Conservation (phyloP, 352 stramenopile species). For the Phytophthora pseudosyringae region DNA sequence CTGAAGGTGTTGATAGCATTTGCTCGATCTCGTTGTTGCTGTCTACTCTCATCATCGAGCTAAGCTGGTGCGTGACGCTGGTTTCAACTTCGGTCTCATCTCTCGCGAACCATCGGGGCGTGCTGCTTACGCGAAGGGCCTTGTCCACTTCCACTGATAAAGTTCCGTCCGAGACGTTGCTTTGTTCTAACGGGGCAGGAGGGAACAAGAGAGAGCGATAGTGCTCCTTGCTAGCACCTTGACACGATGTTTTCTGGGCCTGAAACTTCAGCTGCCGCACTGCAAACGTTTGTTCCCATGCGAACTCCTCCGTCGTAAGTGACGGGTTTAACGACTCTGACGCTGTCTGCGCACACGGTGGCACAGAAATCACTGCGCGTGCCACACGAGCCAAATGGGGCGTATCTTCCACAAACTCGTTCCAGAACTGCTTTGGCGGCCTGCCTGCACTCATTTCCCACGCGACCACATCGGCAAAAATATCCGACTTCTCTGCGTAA, state of each 20-base stretch:
- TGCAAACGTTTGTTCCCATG: constrained; percentile 31
- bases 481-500: constrained; percentile 42
- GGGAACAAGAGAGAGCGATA: constrained; percentile 32
- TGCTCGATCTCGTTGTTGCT: background rate
- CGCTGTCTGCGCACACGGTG: constrained; percentile 25
- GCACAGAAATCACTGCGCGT: constrained; percentile 37
- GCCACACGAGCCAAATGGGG: constrained; percentile 49
- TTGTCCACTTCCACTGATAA: constrained; percentile 15
- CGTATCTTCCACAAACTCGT: constrained; percentile 54
- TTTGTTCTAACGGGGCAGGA: constrained; percentile 2
- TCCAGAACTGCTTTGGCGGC: constrained; percentile 51
- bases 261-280: constrained; percentile 44
- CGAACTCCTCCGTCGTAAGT: constrained; percentile 2
- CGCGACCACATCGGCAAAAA: constrained; percentile 48
- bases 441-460: constrained; percentile 61
- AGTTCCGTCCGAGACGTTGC: constrained; percentile 3
- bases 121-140: constrained; percentile 4
- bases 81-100: constrained; percentile 21
- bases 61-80: constrained; percentile 14
- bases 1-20: background rate
- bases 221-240: background rate
- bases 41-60: constrained; percentile 10
- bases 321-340: constrained; percentile 9
- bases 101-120: constrained; percentile 9
- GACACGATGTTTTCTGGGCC: constrained; percentile 5